phyloP scores from a whole-genome alignment of 2,329 filamentous ascomycete species.

The Myotisia sp. region DNA sequence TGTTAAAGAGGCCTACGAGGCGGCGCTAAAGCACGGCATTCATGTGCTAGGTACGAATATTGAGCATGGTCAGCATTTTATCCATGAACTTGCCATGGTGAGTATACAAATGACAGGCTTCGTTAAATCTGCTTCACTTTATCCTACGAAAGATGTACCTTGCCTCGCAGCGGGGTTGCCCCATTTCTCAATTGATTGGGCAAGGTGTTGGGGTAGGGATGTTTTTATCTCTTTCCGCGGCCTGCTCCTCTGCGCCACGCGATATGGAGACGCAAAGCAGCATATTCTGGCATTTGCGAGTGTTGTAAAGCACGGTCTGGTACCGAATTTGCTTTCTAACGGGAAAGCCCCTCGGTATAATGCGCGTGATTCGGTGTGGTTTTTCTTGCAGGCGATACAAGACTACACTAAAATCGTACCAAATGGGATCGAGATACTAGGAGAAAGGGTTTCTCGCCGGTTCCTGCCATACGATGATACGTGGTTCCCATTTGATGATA shows the following conservation, averaged over 20 bases:
- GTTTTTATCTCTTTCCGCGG: conserved; percentile 92
- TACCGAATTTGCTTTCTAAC: conserved; percentile 80
- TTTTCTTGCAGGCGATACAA: conserved; percentile 90
- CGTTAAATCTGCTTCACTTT: conserved; percentile 80
- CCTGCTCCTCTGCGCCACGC: conserved; percentile 77
- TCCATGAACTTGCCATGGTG: conserved; percentile 78
- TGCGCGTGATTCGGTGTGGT: conserved; percentile 92
- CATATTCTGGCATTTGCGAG: conserved; percentile 92
- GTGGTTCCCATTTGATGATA: conserved; percentile 72
- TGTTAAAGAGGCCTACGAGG: conserved; percentile 72
- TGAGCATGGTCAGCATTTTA: conserved; percentile 68
- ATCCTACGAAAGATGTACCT: conserved; percentile 69
- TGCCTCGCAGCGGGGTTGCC: conserved; percentile 84
- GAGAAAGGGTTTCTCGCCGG: conserved; percentile 63
- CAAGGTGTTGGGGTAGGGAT: conserved; percentile 91
- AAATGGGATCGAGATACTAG: conserved; percentile 56
- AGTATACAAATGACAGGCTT: conserved; percentile 82
- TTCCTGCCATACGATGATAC: conserved; percentile 94
- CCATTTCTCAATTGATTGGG: conserved; percentile 89
- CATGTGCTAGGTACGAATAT: conserved; percentile 67
- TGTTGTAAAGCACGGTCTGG: conserved; percentile 95
- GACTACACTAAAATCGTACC: conserved; percentile 78
- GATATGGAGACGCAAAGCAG: conserved; percentile 77
- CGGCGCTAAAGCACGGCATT: conserved; percentile 63
- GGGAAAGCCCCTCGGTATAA: conserved; percentile 85